Percentiles rank a stretch among this genome's conserved stretches.
phyloP scores from a whole-genome alignment of 192 early-diverging fungal genomes.

The Coemansia sp. region DNA sequence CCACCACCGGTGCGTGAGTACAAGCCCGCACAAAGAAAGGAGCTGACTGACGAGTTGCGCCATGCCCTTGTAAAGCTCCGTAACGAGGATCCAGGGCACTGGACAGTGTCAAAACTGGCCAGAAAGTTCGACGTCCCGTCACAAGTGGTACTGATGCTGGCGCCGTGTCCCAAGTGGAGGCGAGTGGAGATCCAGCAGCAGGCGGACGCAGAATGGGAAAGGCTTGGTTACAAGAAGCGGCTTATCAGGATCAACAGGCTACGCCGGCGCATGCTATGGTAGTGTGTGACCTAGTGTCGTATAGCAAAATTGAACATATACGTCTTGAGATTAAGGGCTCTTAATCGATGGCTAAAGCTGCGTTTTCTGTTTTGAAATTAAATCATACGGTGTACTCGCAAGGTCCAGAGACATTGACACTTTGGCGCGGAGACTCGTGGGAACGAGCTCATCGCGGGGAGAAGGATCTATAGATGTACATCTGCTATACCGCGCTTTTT shows the following conservation, averaged over 20 bases:
- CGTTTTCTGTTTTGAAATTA: too few species aligned
- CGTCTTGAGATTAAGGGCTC: too few species aligned
- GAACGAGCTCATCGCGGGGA: too few species aligned
- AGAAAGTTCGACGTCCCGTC: slow-evolving; percentile 51
- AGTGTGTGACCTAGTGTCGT: too few species aligned
- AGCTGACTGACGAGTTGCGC: slow-evolving; percentile 33
- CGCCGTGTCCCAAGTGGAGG: slow-evolving; percentile 47
- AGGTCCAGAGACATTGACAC: too few species aligned
- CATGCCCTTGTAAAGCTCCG: slow-evolving; percentile 40
- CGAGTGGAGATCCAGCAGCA: slow-evolving; percentile 42
- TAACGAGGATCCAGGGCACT: slow-evolving; percentile 52
- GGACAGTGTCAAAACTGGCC: slow-evolving; percentile 53
- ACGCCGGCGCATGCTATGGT: slow-evolving; percentile 55
- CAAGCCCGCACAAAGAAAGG: slow-evolving; percentile 10
- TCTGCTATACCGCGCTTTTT: too few species aligned
- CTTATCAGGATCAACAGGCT: slow-evolving; percentile 55
- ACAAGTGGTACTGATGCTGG: slow-evolving; percentile 29
- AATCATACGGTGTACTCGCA: too few species aligned
- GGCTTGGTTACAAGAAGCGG: slow-evolving; percentile 52
- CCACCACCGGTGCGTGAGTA: slow-evolving; percentile 42
- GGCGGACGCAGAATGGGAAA: slow-evolving; percentile 49
- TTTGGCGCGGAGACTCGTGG: too few species aligned
- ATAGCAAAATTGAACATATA: neutral
- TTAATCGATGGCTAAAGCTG: neutral
- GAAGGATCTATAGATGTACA: too few species aligned